Conservation (phyloP, 202 grass and related monocot genomes). For the Hordeum pubiflorum region DNA sequence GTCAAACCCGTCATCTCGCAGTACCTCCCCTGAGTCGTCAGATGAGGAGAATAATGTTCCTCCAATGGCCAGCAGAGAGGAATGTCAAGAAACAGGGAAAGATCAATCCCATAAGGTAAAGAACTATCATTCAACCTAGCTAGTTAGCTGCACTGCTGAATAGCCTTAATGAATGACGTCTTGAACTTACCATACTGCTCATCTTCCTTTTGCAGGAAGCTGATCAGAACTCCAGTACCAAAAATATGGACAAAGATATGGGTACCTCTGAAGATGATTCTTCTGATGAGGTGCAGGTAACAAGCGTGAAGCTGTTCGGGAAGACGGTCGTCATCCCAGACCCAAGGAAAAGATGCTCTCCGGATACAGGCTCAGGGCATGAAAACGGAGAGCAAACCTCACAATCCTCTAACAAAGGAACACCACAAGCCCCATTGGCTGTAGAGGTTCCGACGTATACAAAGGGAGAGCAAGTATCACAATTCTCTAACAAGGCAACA, state of each 20-base stretch:
- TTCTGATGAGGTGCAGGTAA: conserved; percentile 36
- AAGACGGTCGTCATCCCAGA: conserved; percentile 61
- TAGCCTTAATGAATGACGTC: neutral
- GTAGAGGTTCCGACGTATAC: neutral
- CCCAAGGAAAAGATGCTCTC: conserved; percentile 28
- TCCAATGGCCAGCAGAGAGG: neutral
- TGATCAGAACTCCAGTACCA: neutral
- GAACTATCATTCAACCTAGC: neutral
- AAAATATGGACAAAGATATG: neutral
- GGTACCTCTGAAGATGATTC: conserved; percentile 40
- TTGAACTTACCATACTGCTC: neutral
- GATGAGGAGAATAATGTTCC: conserved; percentile 30
- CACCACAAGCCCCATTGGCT: neutral
- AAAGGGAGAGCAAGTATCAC: neutral
- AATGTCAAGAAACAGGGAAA: conserved; percentile 2
- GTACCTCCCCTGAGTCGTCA: conserved; percentile 40
- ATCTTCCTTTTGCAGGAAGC: conserved; percentile 27
- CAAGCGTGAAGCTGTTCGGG: conserved; percentile 74
- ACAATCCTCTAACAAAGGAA: neutral
- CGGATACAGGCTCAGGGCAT: neutral
- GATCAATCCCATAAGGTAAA: conserved; percentile 38
- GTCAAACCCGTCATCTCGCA: conserved; percentile 31
- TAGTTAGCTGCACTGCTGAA: neutral
- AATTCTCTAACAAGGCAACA: neutral
- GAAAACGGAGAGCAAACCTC: neutral